Conservation (phyloP, 495 filamentous ascomycete genomes). For the Aspergillus taichungensis region DNA sequence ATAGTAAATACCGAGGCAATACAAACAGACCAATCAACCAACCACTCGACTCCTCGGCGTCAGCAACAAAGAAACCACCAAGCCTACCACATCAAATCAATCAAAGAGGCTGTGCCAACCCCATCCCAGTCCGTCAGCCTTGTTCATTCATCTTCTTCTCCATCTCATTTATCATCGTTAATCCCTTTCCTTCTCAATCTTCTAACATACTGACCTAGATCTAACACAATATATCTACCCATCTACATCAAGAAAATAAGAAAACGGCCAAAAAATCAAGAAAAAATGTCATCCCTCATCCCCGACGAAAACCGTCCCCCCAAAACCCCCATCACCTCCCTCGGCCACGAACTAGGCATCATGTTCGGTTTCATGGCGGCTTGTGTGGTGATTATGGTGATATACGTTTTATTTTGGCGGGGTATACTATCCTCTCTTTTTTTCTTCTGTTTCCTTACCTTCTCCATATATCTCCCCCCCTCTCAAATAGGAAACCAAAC, state of each 20-base stretch:
- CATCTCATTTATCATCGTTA: too few species aligned
- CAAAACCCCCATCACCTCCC: constrained; percentile 21
- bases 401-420: constrained; percentile 32
- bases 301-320: constrained; percentile 16
- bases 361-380: constrained; percentile 33
- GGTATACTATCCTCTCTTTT: constrained; percentile 11
- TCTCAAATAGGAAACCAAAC: neutral
- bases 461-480: neutral
- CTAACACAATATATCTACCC: too few species aligned
- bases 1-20: too few species aligned
- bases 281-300: neutral
- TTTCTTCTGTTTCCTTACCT: neutral
- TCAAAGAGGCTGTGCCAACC: too few species aligned
- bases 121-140: too few species aligned
- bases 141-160: too few species aligned
- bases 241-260: neutral
- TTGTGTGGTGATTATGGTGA: constrained; percentile 27
- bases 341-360: constrained; percentile 33
- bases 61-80: too few species aligned
- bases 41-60: too few species aligned
- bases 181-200: too few species aligned
- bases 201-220: too few species aligned
- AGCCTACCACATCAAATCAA: too few species aligned
- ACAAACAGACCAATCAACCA: too few species aligned
- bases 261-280: neutral